Conservation (phyloP, 257 asterid species). For the Handroanthus guayacan region DNA sequence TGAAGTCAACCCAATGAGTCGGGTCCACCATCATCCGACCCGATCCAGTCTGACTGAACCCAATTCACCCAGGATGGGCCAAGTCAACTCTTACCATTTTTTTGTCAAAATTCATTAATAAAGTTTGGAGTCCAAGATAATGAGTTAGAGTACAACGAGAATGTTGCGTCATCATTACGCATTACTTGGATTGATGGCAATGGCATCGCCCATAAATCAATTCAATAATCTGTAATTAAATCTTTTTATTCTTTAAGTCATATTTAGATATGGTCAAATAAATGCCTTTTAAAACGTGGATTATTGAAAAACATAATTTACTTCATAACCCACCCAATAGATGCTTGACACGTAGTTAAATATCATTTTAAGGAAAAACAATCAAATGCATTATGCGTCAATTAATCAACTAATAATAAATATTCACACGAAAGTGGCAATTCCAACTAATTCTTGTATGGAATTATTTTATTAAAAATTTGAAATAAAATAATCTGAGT, state of each 20-base stretch:
- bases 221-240: neutral
- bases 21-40: neutral
- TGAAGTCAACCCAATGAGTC: neutral
- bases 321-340: neutral
- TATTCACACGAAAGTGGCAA: no score
- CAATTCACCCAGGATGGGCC: neutral
- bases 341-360: neutral
- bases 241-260: constrained; percentile 1
- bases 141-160: neutral
- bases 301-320: neutral
- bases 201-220: neutral
- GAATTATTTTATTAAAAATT: neutral
- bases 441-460: neutral
- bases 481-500: neutral
- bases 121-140: neutral
- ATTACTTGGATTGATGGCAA: neutral
- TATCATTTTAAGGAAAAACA: no score
- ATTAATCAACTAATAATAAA: no score
- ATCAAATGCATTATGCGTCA: no score
- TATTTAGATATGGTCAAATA: neutral
- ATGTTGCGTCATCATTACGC: neutral
- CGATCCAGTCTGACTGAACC: neutral
- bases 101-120: neutral
- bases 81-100: neutral
- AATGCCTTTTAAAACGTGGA: neutral